phyloP scores from a whole-genome alignment of 2,329 filamentous ascomycete genomes.

The Zymoseptoria ardabiliae region DNA sequence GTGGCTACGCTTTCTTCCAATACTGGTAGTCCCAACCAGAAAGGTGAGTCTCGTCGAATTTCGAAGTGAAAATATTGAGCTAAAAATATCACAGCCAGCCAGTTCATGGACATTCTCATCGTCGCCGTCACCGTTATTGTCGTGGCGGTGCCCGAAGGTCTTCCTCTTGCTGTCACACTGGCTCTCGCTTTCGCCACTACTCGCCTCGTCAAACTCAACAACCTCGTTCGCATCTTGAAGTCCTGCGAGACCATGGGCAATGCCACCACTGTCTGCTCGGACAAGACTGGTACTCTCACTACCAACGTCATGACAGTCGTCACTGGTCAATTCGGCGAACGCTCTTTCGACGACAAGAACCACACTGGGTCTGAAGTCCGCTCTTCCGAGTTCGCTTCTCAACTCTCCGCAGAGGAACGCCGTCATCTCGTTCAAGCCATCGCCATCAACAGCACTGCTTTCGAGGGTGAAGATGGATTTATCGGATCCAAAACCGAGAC shows the following conservation, averaged over 20 bases:
- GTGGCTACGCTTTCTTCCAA: slow-evolving; percentile 57
- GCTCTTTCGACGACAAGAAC: slow-evolving; percentile 28
- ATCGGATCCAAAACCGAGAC: slow-evolving; percentile 74
- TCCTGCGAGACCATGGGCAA: slow-evolving; percentile 68
- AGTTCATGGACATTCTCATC: slow-evolving; percentile 56
- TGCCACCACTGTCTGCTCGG: slow-evolving; percentile 68
- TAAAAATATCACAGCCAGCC: slow-evolving; percentile 48
- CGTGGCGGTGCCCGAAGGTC: slow-evolving; percentile 59
- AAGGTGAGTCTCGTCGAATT: slow-evolving; percentile 33
- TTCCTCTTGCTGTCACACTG: slow-evolving; percentile 60
- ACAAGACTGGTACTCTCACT: slow-evolving; percentile 69
- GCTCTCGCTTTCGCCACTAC: slow-evolving; percentile 62
- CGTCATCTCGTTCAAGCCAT: slow-evolving; percentile 55
- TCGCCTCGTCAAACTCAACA: slow-evolving; percentile 61
- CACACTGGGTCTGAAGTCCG: slow-evolving; percentile 42
- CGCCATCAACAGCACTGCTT: slow-evolving; percentile 61
- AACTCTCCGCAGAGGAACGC: slow-evolving; percentile 47
- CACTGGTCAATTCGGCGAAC: slow-evolving; percentile 58
- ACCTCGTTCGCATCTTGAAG: slow-evolving; percentile 58
- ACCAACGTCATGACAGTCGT: slow-evolving; percentile 72
- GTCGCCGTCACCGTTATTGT: slow-evolving; percentile 60
- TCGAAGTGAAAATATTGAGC: not conserved
- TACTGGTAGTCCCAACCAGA: slow-evolving; percentile 53
- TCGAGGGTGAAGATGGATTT: slow-evolving; percentile 60
- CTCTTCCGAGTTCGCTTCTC: slow-evolving; percentile 46